A percentile compares a stretch with the other conserved stretches of the same genome.
These are phyloP conservation scores for Agapanthus africanus DNA, from an alignment of 106 monocot genomes.

Conservation along the genomic window DNA sequence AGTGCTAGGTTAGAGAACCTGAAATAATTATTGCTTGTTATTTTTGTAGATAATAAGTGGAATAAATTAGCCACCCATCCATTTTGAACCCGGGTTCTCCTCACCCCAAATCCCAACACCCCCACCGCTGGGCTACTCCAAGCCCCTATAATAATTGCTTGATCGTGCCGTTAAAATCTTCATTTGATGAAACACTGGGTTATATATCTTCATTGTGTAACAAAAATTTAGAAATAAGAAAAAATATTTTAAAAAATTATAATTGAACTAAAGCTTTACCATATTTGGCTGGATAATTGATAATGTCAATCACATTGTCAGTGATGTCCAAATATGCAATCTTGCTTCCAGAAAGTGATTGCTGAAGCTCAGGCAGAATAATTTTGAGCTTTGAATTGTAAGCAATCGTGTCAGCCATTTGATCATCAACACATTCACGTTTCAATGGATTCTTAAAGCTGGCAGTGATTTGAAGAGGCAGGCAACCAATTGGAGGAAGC, in stretches of 20 bases:
- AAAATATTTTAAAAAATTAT: background rate
- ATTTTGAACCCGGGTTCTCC: too few species aligned
- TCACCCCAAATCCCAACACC: too few species aligned
- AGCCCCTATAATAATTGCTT: background rate
- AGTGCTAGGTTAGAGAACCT: too few species aligned
- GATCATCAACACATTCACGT: conserved; percentile 26
- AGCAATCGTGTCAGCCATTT: conserved; percentile 21
- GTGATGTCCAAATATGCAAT: conserved; percentile 33
- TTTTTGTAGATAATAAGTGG: too few species aligned
- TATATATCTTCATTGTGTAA: too few species aligned
- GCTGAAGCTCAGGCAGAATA: conserved; percentile 15
- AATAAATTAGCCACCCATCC: too few species aligned
- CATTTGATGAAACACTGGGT: background rate
- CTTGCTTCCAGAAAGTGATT: conserved; percentile 25
- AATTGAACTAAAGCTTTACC: conserved; percentile 17
- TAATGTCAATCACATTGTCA: conserved; percentile 18
- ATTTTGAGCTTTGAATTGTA: conserved; percentile 30
- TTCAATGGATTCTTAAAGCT: background rate
- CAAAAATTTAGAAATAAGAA: too few species aligned
- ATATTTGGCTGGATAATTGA: conserved; percentile 23
- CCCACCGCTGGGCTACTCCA: background rate
- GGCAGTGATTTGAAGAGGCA: conserved; percentile 27
- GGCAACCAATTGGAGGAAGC: conserved; percentile 42
- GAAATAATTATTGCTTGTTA: too few species aligned
- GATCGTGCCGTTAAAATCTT: background rate